These are phyloP conservation scores for Amaranthus cruentus DNA, from an alignment of 148 eudicot species.

Conservation along the genomic window DNA sequence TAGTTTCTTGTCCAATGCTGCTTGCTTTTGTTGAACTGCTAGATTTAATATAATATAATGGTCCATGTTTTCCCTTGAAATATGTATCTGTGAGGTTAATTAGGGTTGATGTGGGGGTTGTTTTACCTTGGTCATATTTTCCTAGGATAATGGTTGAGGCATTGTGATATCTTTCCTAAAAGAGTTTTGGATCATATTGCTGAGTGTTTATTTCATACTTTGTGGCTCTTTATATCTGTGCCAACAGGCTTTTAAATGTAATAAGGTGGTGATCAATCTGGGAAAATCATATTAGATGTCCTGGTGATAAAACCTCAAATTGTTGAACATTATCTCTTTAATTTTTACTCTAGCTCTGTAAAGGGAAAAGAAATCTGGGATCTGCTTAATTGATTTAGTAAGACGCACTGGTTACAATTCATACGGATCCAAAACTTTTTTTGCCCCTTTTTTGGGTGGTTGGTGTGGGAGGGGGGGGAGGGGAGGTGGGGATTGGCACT, in stretches of 20 bases:
- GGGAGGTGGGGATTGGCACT: no score
- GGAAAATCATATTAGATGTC: background rate
- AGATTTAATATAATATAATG: background rate
- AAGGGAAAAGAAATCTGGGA: background rate
- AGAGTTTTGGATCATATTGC: no score
- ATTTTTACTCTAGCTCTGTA: background rate
- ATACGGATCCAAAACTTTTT: background rate
- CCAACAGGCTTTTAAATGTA: no score
- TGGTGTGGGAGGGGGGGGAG: no score
- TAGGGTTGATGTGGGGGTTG: no score
- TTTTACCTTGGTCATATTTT: no score
- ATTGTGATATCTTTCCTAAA: no score
- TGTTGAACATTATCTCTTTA: background rate
- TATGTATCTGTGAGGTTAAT: no score
- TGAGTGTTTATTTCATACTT: no score
- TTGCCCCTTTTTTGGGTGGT: background rate
- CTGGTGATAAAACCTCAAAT: background rate
- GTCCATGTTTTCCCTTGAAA: background rate
- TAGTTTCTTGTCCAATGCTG: constrained; percentile 3
- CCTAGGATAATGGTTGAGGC: no score
- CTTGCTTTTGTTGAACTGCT: background rate
- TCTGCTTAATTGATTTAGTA: background rate
- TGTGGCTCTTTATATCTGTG: no score
- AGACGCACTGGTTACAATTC: background rate
- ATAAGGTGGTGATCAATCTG: background rate